A percentile compares a stretch with the other conserved stretches of the same genome.
These are phyloP conservation scores for Aspergillus biplanus DNA, from an alignment of 495 filamentous ascomycete genomes.

Conservation along the genomic window DNA sequence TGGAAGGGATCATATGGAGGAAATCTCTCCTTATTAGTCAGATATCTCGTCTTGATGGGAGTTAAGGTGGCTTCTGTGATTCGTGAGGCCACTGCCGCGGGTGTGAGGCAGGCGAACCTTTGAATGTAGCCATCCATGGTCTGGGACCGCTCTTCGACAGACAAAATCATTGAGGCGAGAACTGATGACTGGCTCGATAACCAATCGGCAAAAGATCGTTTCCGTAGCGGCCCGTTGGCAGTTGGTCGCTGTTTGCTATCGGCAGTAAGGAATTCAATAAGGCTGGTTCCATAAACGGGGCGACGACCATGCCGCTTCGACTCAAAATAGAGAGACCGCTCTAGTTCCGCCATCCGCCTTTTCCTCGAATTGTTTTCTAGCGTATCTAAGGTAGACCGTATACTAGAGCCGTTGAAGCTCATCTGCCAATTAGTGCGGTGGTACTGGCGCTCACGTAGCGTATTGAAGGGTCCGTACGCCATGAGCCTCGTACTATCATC, in stretches of 20 bases:
- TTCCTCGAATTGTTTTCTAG: constrained; percentile 73
- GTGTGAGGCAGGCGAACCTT: constrained; percentile 90
- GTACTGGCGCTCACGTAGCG: constrained; percentile 65
- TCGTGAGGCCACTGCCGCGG: constrained; percentile 80
- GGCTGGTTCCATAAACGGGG: constrained; percentile 77
- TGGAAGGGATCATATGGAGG: constrained; percentile 83
- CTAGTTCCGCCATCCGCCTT: constrained; percentile 76
- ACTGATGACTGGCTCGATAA: constrained; percentile 68
- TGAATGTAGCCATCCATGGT: constrained; percentile 74
- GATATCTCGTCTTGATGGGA: constrained; percentile 62
- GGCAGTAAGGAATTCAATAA: constrained; percentile 72
- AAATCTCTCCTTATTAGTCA: constrained; percentile 54
- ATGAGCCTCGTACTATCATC: constrained; percentile 66
- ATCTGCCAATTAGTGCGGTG: constrained; percentile 62
- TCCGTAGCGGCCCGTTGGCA: constrained; percentile 43
- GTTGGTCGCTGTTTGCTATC: constrained; percentile 53
- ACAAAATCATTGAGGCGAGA: constrained; percentile 73
- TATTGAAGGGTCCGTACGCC: constrained; percentile 62
- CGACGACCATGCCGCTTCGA: constrained; percentile 77
- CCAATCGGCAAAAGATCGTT: constrained; percentile 65
- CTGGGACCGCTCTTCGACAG: constrained; percentile 70
- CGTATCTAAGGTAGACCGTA: constrained; percentile 70
- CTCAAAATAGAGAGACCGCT: constrained; percentile 79
- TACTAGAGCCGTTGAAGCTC: constrained; percentile 61
- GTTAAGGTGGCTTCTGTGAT: constrained; percentile 69